Evolutionary conservation across 192 early-diverging fungal species (phyloP).

Genomic region (Coemansia sp.): DNA sequence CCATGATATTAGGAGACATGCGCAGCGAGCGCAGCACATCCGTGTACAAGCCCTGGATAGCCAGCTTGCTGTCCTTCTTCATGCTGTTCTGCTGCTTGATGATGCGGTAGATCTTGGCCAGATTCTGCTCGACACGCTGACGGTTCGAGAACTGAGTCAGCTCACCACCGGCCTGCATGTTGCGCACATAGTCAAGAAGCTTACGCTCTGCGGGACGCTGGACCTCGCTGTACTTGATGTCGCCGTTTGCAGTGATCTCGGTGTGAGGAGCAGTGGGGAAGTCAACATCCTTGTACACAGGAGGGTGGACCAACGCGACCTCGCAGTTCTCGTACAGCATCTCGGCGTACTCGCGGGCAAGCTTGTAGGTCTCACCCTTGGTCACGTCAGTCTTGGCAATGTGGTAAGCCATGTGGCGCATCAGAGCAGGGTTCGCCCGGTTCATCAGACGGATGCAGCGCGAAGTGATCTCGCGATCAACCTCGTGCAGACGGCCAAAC

Average conservation of each 20-base stretch:
- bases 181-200: slow-evolving; percentile 90
- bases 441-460: slow-evolving; percentile 92
- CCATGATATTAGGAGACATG: slow-evolving; percentile 73
- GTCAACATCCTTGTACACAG: slow-evolving; percentile 90
- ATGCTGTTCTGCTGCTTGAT: slow-evolving; percentile 76
- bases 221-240: slow-evolving; percentile 83
- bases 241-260: slow-evolving; percentile 73
- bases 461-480: slow-evolving; percentile 92
- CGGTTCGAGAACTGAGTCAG: slow-evolving; percentile 74
- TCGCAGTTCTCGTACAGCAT: slow-evolving; percentile 88
- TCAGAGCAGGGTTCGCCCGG: slow-evolving; percentile 74
- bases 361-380: slow-evolving; percentile 81
- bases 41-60: slow-evolving; percentile 68
- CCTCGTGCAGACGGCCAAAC: slow-evolving; percentile 80
- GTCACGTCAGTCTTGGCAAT: slow-evolving; percentile 74
- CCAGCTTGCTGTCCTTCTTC: slow-evolving; percentile 71
- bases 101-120: slow-evolving; percentile 75
- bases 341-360: slow-evolving; percentile 76
- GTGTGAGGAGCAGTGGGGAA: slow-evolving; percentile 85
- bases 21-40: slow-evolving; percentile 70
- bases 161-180: slow-evolving; percentile 74
- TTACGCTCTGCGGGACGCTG: slow-evolving; percentile 81
- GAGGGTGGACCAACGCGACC: slow-evolving; percentile 71
- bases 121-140: slow-evolving; percentile 75
- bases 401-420: slow-evolving; percentile 86